Evolutionary conservation across 345 rosid species (phyloP).

Genomic region (Hevea brasiliensis): DNA sequence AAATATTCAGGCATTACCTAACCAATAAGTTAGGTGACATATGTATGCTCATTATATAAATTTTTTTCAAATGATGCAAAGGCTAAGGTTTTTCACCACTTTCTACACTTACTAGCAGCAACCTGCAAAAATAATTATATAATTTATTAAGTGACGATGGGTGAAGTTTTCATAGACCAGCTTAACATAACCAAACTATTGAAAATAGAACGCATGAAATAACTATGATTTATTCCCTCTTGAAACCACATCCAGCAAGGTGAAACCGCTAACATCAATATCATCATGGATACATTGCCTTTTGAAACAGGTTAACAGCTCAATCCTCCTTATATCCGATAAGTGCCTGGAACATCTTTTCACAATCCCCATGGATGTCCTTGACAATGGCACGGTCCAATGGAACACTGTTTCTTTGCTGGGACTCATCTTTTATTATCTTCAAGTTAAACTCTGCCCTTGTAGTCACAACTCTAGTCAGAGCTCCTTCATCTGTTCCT

Average conservation of each 20-base stretch:
- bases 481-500: slow-evolving; percentile 84
- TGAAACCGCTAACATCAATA: neutral
- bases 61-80: neutral
- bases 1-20: neutral
- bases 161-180: neutral
- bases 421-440: slow-evolving; percentile 62
- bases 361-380: slow-evolving; percentile 70
- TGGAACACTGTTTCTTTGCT: slow-evolving; percentile 56
- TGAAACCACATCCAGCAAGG: neutral
- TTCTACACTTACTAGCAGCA: neutral
- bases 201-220: neutral
- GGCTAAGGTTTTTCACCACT: neutral
- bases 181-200: neutral
- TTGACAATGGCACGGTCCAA: slow-evolving; percentile 53
- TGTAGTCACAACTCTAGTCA: slow-evolving; percentile 73
- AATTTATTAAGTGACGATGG: neutral
- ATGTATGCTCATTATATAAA: too few relatives aligned
- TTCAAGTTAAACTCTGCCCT: slow-evolving; percentile 74
- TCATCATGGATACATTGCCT: neutral
- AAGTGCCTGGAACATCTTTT: slow-evolving; percentile 63
- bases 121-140: neutral
- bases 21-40: too few relatives aligned
- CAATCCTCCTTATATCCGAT: slow-evolving; percentile 56
- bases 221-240: neutral
- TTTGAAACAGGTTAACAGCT: slow-evolving; percentile 11